Evolutionary conservation across 129 eudicot genomes (phyloP), one percentile per base, ranked within the genome.

Genomic region (Chrysanthemum lavandulifolium): DNA sequence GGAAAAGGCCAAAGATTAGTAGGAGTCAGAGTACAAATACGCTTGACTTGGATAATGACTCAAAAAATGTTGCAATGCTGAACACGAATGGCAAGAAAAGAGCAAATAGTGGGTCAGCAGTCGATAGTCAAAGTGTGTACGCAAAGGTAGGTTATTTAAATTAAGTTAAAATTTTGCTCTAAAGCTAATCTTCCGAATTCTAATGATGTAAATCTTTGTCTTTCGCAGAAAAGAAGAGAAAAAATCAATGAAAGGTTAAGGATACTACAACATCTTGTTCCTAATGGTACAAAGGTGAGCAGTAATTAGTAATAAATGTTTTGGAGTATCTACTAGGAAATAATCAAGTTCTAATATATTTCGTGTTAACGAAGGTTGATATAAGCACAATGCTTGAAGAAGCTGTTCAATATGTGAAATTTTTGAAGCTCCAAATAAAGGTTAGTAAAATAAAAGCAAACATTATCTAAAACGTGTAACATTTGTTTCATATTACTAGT

Each of bases 381-480:
- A 89, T 89, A 50, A 89, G 96, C 82, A 89, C 96, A 65, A 89
- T 89, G 96, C 92, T 89, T 49, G 92, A 86, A 70, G 96, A 89
- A 77, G 96, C 89, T 51, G 89, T 85, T 33, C 73, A 79, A 55
- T 85, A 85, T 76, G 86, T 85, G 12, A 82, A 85, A 69, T 85
- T 85, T 65, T 76, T 85, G 81, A 84, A 85, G 66, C 78, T 79
- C 25, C 89, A 85, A 69, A 89, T 89, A 66, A 89, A 89, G 89
- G 96, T 89, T 27, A 73, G 65, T 73, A 50, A 50, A 69, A 25
- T 15, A 23, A 23, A 45, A 63, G 7, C 31, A 2, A 33, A 49
- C 9, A 25, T 7, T 1, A 73, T 52, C 14, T 29, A 47, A 47
- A 61, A 27, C 36, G 1, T 3, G 1, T 13, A 69, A 14, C 11